Conservation (phyloP, 2,329 filamentous ascomycete genomes). For the Annulohypoxylon truncatum region DNA sequence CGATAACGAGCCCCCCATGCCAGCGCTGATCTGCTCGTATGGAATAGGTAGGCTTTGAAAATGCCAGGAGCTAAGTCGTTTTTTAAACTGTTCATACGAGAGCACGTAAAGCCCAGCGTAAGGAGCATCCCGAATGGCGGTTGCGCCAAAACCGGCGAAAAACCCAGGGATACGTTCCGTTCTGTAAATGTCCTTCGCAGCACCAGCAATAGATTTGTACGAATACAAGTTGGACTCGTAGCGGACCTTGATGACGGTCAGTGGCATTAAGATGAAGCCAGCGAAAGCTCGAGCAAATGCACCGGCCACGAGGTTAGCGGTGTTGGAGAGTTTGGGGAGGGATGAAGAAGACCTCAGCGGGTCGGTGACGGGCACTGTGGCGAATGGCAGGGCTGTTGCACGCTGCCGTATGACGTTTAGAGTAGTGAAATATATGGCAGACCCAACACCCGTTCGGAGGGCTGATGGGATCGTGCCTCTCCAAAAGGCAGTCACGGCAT, state of each 20-base stretch:
- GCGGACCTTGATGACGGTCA: slow-evolving; percentile 95
- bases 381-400: slow-evolving; percentile 55
- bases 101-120: slow-evolving; percentile 96
- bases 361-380: slow-evolving; percentile 21
- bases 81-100: slow-evolving; percentile 89
- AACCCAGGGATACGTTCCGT: slow-evolving; percentile 84
- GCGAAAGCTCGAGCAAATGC: slow-evolving; percentile 86
- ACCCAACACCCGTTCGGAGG: slow-evolving; percentile 92
- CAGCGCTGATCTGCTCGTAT: slow-evolving; percentile 7
- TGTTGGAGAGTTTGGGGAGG: slow-evolving; percentile 83
- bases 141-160: slow-evolving; percentile 94
- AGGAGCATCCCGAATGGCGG: slow-evolving; percentile 91
- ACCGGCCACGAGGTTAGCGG: slow-evolving; percentile 86
- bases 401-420: slow-evolving; percentile 85
- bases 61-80: slow-evolving; percentile 61
- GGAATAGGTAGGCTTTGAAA: slow-evolving; percentile 11
- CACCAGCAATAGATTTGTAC: slow-evolving; percentile 80
- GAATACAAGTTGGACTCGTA: slow-evolving; percentile 90
- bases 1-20: slow-evolving; percentile 58
- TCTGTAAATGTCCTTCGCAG: slow-evolving; percentile 78
- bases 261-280: slow-evolving; percentile 92
- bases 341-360: slow-evolving; percentile 67
- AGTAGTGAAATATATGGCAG: slow-evolving; percentile 91
- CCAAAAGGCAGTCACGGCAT: slow-evolving; percentile 80
- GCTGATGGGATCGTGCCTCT: slow-evolving; percentile 91